Percentiles rank a stretch among this genome's conserved stretches.
phyloP scores from a whole-genome alignment of 192 early-diverging fungal genomes.

The Chytriomyces sp. region DNA sequence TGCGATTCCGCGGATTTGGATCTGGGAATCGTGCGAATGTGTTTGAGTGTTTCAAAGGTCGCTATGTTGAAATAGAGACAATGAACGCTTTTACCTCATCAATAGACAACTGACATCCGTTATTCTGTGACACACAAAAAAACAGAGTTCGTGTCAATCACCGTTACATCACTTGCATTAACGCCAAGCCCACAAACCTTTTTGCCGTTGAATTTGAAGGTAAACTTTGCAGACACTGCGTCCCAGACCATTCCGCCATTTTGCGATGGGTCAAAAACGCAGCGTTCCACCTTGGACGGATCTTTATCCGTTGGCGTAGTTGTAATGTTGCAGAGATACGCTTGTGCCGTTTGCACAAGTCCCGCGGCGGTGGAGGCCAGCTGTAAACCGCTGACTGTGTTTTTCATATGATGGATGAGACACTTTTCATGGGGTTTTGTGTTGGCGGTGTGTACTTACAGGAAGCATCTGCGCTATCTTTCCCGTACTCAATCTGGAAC shows the following conservation, averaged over 20 bases:
- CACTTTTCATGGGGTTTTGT: neutral
- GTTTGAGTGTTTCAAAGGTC: neutral
- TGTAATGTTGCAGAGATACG: conserved; percentile 9
- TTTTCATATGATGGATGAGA: neutral
- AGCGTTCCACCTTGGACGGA: neutral
- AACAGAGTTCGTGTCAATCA: no score
- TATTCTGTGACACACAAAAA: neutral
- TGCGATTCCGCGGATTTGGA: neutral
- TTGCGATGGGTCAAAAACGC: neutral
- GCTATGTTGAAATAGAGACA: neutral
- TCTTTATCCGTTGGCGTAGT: neutral
- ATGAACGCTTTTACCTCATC: neutral
- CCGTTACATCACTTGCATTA: no score
- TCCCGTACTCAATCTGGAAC: conserved; percentile 9
- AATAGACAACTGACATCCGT: conserved; percentile 15
- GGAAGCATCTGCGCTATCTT: neutral
- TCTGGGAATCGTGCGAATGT: neutral
- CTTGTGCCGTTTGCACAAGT: conserved; percentile 5
- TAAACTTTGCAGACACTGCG: conserved; percentile 9
- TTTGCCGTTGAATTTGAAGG: neutral
- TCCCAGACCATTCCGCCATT: conserved; percentile 21
- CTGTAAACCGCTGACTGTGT: neutral
- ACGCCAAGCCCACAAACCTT: neutral
- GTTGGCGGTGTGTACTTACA: conserved; percentile 1
- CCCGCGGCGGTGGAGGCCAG: conserved; percentile 10